Percentiles rank a stretch among this genome's conserved stretches.
phyloP scores from a whole-genome alignment of 1,139 yeast genomes.

The Zygosaccharomyces sapae region DNA sequence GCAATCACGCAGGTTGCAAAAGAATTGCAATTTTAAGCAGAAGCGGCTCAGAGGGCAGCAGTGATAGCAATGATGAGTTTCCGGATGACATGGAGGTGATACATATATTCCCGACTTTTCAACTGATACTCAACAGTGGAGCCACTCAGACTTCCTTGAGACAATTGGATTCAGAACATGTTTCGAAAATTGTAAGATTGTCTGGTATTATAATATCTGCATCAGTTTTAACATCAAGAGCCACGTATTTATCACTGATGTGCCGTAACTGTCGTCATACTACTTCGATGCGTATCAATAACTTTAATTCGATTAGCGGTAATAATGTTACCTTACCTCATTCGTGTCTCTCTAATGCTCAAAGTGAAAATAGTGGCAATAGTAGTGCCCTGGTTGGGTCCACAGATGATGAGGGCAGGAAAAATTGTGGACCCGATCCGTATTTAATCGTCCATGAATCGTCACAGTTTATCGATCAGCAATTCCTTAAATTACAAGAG shows the following conservation, averaged over 20 bases:
- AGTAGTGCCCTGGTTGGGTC: slow-evolving; percentile 22
- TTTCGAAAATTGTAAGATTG: slow-evolving; percentile 82
- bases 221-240: slow-evolving; percentile 83
- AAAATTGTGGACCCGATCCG: slow-evolving; percentile 85
- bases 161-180: slow-evolving; percentile 80
- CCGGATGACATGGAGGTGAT: slow-evolving; percentile 40
- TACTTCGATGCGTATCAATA: slow-evolving; percentile 55
- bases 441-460: slow-evolving; percentile 90
- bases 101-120: slow-evolving; percentile 70
- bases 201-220: slow-evolving; percentile 94
- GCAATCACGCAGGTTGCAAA: slow-evolving; percentile 91
- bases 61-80: slow-evolving; percentile 42
- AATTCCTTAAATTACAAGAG: slow-evolving; percentile 86
- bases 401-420: slow-evolving; percentile 39
- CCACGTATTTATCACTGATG: slow-evolving; percentile 76
- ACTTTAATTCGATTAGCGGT: slow-evolving; percentile 71
- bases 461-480: slow-evolving; percentile 89
- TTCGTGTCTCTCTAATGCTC: slow-evolving; percentile 46
- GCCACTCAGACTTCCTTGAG: slow-evolving; percentile 74
- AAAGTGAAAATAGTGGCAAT: slow-evolving; percentile 17
- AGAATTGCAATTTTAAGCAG: slow-evolving; percentile 61
- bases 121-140: slow-evolving; percentile 69
- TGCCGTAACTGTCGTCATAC: slow-evolving; percentile 88
- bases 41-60: slow-evolving; percentile 29
- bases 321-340: slow-evolving; percentile 64